These are phyloP conservation scores for Ormosia semicastrata DNA, from an alignment of 306 rosid species.

Conservation along the genomic window DNA sequence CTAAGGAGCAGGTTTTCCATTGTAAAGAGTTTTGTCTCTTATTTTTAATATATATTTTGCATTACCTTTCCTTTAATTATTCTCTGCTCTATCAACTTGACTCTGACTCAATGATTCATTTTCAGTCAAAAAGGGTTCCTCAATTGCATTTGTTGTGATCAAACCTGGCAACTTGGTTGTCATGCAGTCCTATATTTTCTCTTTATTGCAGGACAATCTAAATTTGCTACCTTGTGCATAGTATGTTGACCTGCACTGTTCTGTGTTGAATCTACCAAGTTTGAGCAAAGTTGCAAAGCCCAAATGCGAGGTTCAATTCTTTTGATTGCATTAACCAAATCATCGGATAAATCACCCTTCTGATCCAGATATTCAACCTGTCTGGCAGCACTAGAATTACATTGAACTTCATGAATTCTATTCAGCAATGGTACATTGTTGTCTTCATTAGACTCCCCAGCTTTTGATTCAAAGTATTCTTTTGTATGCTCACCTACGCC, in stretches of 20 bases:
- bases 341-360: slow-evolving; percentile 41
- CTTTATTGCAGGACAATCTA: neutral
- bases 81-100: no score
- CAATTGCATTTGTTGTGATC: slow-evolving; percentile 8
- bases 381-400: neutral
- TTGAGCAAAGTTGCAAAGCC: slow-evolving; percentile 50
- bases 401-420: no score
- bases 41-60: no score
- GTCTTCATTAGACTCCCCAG: neutral
- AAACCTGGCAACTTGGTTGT: slow-evolving; percentile 15
- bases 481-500: slow-evolving; percentile 16
- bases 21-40: no score
- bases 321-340: slow-evolving; percentile 44
- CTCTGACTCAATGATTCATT: slow-evolving; percentile 18
- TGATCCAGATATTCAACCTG: slow-evolving; percentile 28
- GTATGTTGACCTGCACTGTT: slow-evolving; percentile 12
- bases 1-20: no score
- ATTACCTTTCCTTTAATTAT: no score
- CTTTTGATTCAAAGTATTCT: slow-evolving; percentile 10
- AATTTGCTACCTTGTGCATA: neutral
- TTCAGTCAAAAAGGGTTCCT: neutral
- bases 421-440: neutral
- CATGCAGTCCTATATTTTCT: slow-evolving; percentile 1
- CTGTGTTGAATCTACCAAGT: slow-evolving; percentile 5
- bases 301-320: slow-evolving; percentile 61